A percentile compares a stretch with the other conserved stretches of the same genome.
Conservation (phyloP, 2,329 filamentous ascomycete genomes). For the Dactylellina sp. region DNA sequence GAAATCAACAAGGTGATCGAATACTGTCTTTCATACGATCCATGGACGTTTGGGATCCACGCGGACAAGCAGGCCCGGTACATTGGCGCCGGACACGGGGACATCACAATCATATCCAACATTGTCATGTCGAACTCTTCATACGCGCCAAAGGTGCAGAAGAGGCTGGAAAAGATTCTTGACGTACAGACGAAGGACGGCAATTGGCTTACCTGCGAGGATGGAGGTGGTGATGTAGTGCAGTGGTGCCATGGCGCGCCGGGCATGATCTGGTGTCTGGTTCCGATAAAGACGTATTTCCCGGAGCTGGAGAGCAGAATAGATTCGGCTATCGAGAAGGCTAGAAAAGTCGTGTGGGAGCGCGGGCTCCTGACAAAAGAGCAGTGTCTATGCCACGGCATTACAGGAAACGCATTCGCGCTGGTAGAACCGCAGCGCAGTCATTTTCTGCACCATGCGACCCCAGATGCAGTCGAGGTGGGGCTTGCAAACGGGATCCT, state of each 20-base stretch:
- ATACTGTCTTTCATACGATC: slow-evolving; percentile 68
- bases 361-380: slow-evolving; percentile 73
- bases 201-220: slow-evolving; percentile 73
- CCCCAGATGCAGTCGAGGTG: slow-evolving; percentile 69
- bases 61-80: slow-evolving; percentile 69
- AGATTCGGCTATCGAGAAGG: slow-evolving; percentile 68
- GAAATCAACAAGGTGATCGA: slow-evolving; percentile 71
- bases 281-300: slow-evolving; percentile 70
- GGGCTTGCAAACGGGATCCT: slow-evolving; percentile 69
- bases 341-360: slow-evolving; percentile 69
- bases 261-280: slow-evolving; percentile 72
- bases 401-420: slow-evolving; percentile 73
- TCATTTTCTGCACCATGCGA: slow-evolving; percentile 72
- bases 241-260: slow-evolving; percentile 77
- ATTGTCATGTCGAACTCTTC: slow-evolving; percentile 67
- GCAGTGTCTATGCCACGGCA: slow-evolving; percentile 75
- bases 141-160: slow-evolving; percentile 69
- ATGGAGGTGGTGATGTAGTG: slow-evolving; percentile 67
- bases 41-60: slow-evolving; percentile 62
- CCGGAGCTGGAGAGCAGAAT: slow-evolving; percentile 69
- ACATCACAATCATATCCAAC: slow-evolving; percentile 49
- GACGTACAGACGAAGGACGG: slow-evolving; percentile 72
- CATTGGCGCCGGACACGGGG: slow-evolving; percentile 69
- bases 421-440: slow-evolving; percentile 64
- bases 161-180: slow-evolving; percentile 70